Percentiles rank a stretch among this genome's conserved stretches.
phyloP scores from a whole-genome alignment of 208 protist species.

The Acanthamoeba lenticulata region DNA sequence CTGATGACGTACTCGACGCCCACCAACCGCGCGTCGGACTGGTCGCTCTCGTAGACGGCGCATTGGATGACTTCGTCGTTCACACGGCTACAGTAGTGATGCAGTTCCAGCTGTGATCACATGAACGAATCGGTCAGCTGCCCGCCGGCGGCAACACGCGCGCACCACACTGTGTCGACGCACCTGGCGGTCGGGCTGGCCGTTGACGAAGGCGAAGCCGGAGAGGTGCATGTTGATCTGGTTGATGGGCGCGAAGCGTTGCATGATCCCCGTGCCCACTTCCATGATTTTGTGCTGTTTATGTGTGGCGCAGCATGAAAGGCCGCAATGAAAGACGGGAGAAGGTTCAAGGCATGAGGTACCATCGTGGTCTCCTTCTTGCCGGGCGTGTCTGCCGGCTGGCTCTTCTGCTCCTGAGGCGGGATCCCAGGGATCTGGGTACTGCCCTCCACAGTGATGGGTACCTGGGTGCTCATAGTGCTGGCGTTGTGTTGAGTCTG shows the following conservation, averaged over 20 bases:
- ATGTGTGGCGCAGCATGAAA: not conserved
- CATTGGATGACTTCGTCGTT: slow-evolving; percentile 48
- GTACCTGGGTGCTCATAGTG: not conserved
- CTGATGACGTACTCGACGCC: slow-evolving; percentile 50
- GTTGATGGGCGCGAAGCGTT: slow-evolving; percentile 42
- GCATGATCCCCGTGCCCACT: slow-evolving; percentile 8
- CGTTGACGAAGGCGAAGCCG: slow-evolving; percentile 40
- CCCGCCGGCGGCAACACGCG: not conserved
- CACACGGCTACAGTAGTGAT: slow-evolving; percentile 42
- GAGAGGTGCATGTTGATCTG: slow-evolving; percentile 61
- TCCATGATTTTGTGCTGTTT: slow-evolving; percentile 41
- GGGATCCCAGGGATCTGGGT: not conserved
- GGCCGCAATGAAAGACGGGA: not conserved
- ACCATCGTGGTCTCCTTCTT: not conserved
- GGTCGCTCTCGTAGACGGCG: slow-evolving; percentile 45
- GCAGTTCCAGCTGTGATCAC: not conserved
- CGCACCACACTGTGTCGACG: not conserved
- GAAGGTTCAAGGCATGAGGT: not conserved
- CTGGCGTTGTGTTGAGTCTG: not conserved
- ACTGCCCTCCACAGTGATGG: too few relatives aligned
- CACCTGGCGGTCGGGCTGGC: slow-evolving; percentile 23
- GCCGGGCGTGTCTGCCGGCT: not conserved
- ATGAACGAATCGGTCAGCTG: not conserved
- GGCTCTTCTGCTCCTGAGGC: not conserved
- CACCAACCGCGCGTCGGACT: not conserved